Base-by-base conservation (phyloP, 1,139 yeast genomes). In the Sugiyamaella novakii region DNA sequence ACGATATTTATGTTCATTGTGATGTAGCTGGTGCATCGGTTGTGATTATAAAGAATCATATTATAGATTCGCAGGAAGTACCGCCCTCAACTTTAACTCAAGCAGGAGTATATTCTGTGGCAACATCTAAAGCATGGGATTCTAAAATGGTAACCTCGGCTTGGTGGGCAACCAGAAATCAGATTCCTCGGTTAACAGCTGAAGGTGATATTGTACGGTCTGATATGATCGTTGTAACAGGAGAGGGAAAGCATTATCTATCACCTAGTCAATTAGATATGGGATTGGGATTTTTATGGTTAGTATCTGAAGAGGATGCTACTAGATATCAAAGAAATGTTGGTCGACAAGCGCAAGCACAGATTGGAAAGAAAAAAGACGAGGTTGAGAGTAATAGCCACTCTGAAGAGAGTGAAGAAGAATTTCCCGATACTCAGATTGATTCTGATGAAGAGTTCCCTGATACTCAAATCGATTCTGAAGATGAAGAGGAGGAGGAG, bases 41-140 rank as follows among this genome's bases (percentile, higher is more conserved):
- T 50, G 95, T 87, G 0, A 80, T 92, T 64, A 76, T 92, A 46
- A 85, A 87, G 64, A 89, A 89, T 62, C 95, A 70, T 65, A 33
- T 63, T 38, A 53, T 72, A 55, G 79, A 78, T 19, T 77, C 77
- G 46, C 56, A 55, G 6, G 77, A 76, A 7, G 69, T 86, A 2
- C 95, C 97, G 0, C 97, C 97, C 0, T 77, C 88, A 6, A 85
- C 98, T 0, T 72, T 91, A 52, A 76, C 83, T 68, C 98, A 92
- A 66, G 97, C 98, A 0, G 96, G 96, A 10, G 78, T 87, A 8
- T 83, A 84, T 60, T 78, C 95, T 10, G 77, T 89, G 57, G 64
- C 69, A 0, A 76, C 94, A n/a, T 83, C 95, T 1, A 80, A 78
- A 42, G 96, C 96, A 0, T 92, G 99, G 99, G 91, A 83, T 43